These are phyloP conservation scores for Phytophthora parvispora DNA, from an alignment of 352 stramenopile genomes.

Conservation along the genomic window DNA sequence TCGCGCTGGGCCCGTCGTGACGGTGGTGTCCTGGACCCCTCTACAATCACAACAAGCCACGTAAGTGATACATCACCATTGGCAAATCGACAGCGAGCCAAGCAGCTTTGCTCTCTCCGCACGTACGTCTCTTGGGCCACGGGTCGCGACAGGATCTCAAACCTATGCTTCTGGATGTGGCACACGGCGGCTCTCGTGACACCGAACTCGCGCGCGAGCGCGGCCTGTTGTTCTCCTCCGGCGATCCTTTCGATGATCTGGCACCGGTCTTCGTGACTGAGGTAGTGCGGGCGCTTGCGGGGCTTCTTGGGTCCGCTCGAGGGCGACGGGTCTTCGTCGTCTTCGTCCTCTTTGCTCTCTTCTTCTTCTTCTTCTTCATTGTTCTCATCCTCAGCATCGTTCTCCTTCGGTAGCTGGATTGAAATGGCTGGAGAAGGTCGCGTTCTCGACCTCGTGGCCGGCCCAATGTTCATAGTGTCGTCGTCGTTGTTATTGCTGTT, in stretches of 20 bases:
- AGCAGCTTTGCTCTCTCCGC: neutral
- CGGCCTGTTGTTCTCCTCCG: neutral
- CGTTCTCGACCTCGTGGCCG: neutral
- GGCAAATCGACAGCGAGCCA: neutral
- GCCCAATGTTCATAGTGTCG: too few species aligned
- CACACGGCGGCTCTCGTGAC: slow-evolving; percentile 5
- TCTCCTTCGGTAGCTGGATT: neutral
- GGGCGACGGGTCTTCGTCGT: neutral
- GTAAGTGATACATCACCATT: neutral
- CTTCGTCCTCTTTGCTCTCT: neutral
- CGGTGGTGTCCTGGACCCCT: neutral
- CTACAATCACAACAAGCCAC: neutral
- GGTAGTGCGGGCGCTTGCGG: slow-evolving; percentile 5
- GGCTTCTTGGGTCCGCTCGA: slow-evolving; percentile 1
- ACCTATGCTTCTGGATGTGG: slow-evolving; percentile 8
- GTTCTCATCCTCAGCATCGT: neutral
- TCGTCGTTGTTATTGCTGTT: too few species aligned
- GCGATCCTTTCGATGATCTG: slow-evolving; percentile 4
- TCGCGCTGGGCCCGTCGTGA: neutral
- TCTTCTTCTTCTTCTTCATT: neutral
- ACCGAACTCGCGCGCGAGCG: slow-evolving; percentile 3
- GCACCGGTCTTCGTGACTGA: slow-evolving; percentile 4
- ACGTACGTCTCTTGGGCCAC: neutral
- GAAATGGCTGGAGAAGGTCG: neutral
- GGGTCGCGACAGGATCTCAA: slow-evolving; percentile 5